A percentile compares a stretch with the other conserved stretches of the same genome.
phyloP scores from a whole-genome alignment of 768 basidiomycete species.

The Leucocoprinus birnbaumii region DNA sequence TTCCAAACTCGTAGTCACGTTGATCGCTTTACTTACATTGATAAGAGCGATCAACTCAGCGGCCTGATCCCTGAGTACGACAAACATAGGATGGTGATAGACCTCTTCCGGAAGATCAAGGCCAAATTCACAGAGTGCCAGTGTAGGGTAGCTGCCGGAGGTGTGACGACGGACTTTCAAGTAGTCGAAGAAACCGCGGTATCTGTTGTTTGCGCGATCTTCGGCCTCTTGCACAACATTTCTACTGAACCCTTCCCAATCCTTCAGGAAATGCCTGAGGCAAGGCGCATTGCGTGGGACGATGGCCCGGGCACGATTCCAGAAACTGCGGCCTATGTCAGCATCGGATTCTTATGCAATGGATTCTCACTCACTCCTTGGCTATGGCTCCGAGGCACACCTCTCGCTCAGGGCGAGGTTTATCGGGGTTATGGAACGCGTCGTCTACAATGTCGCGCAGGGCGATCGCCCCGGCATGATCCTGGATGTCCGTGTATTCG shows the following conservation, averaged over 20 bases:
- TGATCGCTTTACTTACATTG: slow-evolving; percentile 21
- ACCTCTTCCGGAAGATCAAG: slow-evolving; percentile 30
- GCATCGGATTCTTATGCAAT: too few species aligned
- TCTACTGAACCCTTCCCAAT: slow-evolving; percentile 25
- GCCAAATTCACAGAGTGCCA: slow-evolving; percentile 25
- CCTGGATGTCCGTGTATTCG: slow-evolving; percentile 11
- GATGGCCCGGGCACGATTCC: slow-evolving; percentile 1
- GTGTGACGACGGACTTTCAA: slow-evolving; percentile 28
- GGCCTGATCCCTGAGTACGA: slow-evolving; percentile 10
- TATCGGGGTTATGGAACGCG: slow-evolving; percentile 6
- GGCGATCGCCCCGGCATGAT: slow-evolving; percentile 1
- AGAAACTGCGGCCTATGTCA: not conserved
- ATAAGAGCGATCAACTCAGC: slow-evolving; percentile 25
- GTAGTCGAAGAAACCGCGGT: slow-evolving; percentile 26
- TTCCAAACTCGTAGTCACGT: too few species aligned
- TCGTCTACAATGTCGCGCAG: slow-evolving; percentile 3
- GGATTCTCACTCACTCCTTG: slow-evolving; percentile 2
- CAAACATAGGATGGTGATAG: slow-evolving; percentile 24
- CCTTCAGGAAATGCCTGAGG: slow-evolving; percentile 24
- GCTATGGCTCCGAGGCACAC: slow-evolving; percentile 2
- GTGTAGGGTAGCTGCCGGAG: slow-evolving; percentile 25
- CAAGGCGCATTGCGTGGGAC: not conserved
- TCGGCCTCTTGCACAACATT: slow-evolving; percentile 29
- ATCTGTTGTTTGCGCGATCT: slow-evolving; percentile 19
- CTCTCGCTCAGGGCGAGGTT: slow-evolving; percentile 1